A percentile compares a stretch with the other conserved stretches of the same genome.
phyloP scores from a whole-genome alignment of 1,284 basidiomycete species.

The Ceratorhiza oryzae-sativae region DNA sequence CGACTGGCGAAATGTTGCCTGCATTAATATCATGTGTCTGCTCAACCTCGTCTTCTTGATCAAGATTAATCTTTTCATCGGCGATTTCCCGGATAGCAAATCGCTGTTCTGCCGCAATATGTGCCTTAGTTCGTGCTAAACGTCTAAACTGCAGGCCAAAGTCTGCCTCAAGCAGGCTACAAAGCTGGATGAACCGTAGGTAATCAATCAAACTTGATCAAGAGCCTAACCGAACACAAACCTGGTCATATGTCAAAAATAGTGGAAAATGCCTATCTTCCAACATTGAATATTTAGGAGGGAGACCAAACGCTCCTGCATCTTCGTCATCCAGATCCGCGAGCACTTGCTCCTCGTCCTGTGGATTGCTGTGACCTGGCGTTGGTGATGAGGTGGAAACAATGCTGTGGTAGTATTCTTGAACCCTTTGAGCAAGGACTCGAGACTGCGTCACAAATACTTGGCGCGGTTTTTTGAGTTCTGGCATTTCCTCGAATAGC shows the following conservation, averaged over 20 bases:
- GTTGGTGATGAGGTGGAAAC: constrained; percentile 45
- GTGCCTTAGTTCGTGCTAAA: constrained; percentile 40
- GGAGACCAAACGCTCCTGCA: constrained; percentile 13
- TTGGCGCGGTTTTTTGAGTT: constrained; percentile 61
- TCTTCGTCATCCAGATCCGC: constrained; percentile 35
- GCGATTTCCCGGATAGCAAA: constrained; percentile 34
- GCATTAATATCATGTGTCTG: not conserved
- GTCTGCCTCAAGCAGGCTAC: constrained; percentile 46
- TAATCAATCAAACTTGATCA: not conserved
- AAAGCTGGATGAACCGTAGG: constrained; percentile 52
- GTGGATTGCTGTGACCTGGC: not conserved
- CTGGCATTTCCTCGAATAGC: constrained; percentile 17
- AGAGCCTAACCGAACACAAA: not conserved
- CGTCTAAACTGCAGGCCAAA: constrained; percentile 42
- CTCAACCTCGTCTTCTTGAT: constrained; percentile 29
- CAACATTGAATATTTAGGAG: constrained; percentile 21
- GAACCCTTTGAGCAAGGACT: constrained; percentile 68
- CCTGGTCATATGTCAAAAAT: constrained; percentile 36
- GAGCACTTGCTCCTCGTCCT: constrained; percentile 26
- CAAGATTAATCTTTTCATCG: constrained; percentile 28
- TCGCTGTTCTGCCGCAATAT: constrained; percentile 39
- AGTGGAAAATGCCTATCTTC: constrained; percentile 37
- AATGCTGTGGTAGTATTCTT: constrained; percentile 59
- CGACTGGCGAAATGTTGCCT: not conserved
- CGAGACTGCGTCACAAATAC: constrained; percentile 76